These are phyloP conservation scores for Avena atlantica DNA, from an alignment of 176 grass and related monocot genomes.

Conservation along the genomic window DNA sequence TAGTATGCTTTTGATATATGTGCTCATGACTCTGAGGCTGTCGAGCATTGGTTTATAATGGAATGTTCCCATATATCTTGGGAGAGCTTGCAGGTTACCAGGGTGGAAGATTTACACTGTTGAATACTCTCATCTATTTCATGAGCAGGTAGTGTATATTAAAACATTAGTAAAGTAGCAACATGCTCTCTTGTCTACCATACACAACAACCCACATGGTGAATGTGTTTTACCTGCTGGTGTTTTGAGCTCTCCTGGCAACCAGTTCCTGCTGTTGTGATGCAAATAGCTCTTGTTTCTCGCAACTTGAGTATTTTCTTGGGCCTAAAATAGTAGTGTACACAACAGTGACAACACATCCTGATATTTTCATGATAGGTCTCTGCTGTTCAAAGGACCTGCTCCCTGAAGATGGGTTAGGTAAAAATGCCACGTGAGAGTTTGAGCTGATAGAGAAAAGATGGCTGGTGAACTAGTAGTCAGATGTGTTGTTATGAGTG, in stretches of 20 bases:
- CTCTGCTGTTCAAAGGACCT: not conserved
- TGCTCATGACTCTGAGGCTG: not conserved
- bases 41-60: not conserved
- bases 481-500: slow-evolving; percentile 13
- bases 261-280: not conserved
- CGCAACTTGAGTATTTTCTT: not conserved
- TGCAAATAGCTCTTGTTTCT: not conserved
- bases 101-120: not conserved
- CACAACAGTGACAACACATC: not conserved
- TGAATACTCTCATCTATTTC: slow-evolving; percentile 6
- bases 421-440: slow-evolving; percentile 9
- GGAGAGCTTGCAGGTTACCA: slow-evolving; percentile 5
- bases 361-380: slow-evolving; percentile 16
- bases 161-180: not conserved
- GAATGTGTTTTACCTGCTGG: not conserved
- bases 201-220: not conserved
- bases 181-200: not conserved
- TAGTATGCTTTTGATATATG: slow-evolving; percentile 1
- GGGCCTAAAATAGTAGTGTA: not conserved
- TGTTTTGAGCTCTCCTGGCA: not conserved
- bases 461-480: not conserved
- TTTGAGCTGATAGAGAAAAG: slow-evolving; percentile 20
- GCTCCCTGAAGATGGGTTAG: not conserved
- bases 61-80: slow-evolving; percentile 9
- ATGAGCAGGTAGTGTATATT: not conserved